A percentile compares a stretch with the other conserved stretches of the same genome.
Evolutionary conservation across 176 grass and related monocot species (phyloP).

Genomic region (Hsuehochloa calcarea): DNA sequence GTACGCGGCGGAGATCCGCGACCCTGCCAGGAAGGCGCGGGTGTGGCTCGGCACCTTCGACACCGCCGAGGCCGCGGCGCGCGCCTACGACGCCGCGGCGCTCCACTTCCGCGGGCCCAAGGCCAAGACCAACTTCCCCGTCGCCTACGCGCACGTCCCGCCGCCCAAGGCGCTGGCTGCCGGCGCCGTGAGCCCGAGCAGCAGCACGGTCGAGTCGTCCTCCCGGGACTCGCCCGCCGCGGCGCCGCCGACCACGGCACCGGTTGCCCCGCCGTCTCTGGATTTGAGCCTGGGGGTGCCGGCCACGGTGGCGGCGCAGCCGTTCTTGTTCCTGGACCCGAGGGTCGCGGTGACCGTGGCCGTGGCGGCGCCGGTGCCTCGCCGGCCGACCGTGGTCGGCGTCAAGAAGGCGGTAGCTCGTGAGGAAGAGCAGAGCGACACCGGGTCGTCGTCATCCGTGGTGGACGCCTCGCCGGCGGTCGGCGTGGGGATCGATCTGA

Average conservation of each 20-base stretch:
- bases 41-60: conserved; percentile 99
- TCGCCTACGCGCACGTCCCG: conserved; percentile 13
- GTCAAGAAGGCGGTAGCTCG: conserved; percentile 1
- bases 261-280: conserved; percentile 24
- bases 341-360: conserved; percentile 52
- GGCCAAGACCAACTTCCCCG: conserved; percentile 83
- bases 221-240: conserved; percentile 44
- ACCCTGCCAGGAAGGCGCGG: conserved; percentile 68
- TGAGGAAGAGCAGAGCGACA: conserved; percentile 74
- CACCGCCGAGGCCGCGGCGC: conserved; percentile 79
- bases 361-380: conserved; percentile 28
- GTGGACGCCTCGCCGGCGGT: conserved; percentile 56
- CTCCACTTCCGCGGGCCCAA: conserved; percentile 83
- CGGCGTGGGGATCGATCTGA: conserved; percentile 66
- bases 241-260: conserved; percentile 20
- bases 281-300: conserved; percentile 47
- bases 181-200: conserved; percentile 42
- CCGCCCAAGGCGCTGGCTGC: not conserved
- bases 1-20: conserved; percentile 91
- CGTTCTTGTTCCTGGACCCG: conserved; percentile 53
- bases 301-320: conserved; percentile 29
- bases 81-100: conserved; percentile 78
- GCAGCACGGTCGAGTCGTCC: conserved; percentile 79
- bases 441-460: conserved; percentile 72
- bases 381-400: not conserved